phyloP scores from a whole-genome alignment of 73 alveolate species.

The Paramecium sexaurelia region DNA sequence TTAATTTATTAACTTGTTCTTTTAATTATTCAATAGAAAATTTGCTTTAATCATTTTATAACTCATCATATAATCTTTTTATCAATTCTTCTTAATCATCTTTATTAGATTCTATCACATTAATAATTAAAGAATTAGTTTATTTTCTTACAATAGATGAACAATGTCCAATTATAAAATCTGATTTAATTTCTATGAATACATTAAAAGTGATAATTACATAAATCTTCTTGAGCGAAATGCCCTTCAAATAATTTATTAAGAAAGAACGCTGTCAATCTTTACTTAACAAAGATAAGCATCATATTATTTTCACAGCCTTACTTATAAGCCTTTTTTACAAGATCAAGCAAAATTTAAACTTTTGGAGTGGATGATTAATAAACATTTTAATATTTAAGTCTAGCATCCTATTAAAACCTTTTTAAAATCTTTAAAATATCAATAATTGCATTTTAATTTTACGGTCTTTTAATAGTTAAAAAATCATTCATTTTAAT shows the following conservation, averaged over 20 bases:
- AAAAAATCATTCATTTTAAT: neutral
- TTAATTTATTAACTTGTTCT: neutral
- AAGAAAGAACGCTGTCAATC: constrained; percentile 4
- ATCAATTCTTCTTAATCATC: neutral
- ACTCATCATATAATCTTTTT: neutral
- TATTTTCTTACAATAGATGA: neutral
- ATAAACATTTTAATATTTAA: neutral
- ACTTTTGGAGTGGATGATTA: neutral
- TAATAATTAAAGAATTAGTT: neutral
- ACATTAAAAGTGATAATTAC: neutral
- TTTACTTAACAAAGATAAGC: neutral
- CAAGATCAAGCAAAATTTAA: neutral
- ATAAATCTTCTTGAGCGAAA: neutral
- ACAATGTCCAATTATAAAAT: constrained; percentile 6
- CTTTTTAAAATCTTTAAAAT: neutral
- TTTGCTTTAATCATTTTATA: neutral
- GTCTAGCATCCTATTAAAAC: neutral
- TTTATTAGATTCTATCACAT: neutral
- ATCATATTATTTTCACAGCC: neutral
- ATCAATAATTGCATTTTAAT: neutral
- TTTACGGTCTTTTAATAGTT: neutral
- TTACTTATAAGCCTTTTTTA: neutral
- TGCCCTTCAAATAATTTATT: neutral
- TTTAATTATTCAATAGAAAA: neutral
- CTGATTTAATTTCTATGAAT: neutral